Conservation (phyloP, 768 basidiomycete species). For the Chalciporus chontae region DNA sequence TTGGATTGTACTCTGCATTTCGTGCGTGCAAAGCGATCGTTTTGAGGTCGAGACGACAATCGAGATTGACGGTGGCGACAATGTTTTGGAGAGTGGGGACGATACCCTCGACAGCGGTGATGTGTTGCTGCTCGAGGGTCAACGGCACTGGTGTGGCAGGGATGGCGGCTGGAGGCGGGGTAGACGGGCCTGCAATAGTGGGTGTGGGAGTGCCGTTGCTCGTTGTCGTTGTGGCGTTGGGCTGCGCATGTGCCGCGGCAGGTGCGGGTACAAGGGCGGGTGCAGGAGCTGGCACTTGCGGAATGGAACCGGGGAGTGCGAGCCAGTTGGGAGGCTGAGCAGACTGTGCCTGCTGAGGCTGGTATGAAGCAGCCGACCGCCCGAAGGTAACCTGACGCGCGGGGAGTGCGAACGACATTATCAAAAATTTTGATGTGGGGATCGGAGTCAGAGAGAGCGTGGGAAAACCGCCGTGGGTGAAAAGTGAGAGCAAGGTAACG, state of each 20-base stretch:
- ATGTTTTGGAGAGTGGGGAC: conserved; percentile 99
- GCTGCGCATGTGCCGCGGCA: conserved; percentile 14
- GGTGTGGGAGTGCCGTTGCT: conserved; percentile 33
- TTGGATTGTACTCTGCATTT: conserved; percentile 99
- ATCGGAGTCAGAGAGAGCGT: conserved; percentile 24
- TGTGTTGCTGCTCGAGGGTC: conserved; percentile 89
- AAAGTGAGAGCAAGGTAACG: conserved; percentile 17
- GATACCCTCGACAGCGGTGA: conserved; percentile 95
- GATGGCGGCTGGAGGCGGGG: conserved; percentile 46
- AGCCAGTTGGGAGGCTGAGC: conserved; percentile 48
- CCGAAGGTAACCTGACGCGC: conserved; percentile 79
- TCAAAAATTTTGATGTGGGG: conserved; percentile 12
- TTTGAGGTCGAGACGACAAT: conserved; percentile 95
- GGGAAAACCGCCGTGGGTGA: conserved; percentile 27
- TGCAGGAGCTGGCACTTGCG: conserved; percentile 10
- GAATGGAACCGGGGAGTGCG: conserved; percentile 44
- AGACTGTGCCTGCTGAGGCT: conserved; percentile 38
- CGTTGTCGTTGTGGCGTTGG: conserved; percentile 32
- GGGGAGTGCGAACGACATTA: conserved; percentile 64
- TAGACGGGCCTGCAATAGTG: conserved; percentile 56
- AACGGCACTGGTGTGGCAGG: conserved; percentile 70
- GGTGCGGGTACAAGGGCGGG: background rate
- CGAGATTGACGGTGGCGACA: conserved; percentile 97
- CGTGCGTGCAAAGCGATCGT: conserved; percentile 97
- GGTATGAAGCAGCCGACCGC: conserved; percentile 49